Evolutionary conservation across 2,329 filamentous ascomycete species (phyloP).

Genomic region (Penicillium sp.): DNA sequence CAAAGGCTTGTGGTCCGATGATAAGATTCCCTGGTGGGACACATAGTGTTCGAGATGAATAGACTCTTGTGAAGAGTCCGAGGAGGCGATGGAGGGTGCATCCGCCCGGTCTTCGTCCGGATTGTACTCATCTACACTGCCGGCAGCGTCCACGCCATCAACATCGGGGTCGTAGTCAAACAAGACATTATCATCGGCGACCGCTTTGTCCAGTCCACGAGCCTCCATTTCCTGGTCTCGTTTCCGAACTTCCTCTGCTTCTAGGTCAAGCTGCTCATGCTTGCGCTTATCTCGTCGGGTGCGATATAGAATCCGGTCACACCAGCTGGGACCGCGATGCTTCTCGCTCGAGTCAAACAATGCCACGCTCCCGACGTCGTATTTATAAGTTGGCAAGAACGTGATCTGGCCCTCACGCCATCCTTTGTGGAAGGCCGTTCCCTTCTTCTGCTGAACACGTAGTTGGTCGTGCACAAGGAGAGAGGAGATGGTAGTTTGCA

Average conservation of each 20-base stretch:
- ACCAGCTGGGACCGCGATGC: slow-evolving; percentile 89
- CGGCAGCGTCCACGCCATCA: slow-evolving; percentile 57
- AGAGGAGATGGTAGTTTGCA: slow-evolving; percentile 84
- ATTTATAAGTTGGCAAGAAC: slow-evolving; percentile 96
- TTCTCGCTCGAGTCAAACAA: slow-evolving; percentile 96
- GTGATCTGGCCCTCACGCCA: slow-evolving; percentile 86
- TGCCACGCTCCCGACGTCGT: slow-evolving; percentile 88
- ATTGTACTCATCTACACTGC: slow-evolving; percentile 54
- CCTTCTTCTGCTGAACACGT: slow-evolving; percentile 65
- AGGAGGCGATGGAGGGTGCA: slow-evolving; percentile 16
- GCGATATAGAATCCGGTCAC: slow-evolving; percentile 85
- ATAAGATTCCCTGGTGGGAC: slow-evolving; percentile 83
- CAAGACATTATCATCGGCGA: slow-evolving; percentile 75
- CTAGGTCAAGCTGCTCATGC: slow-evolving; percentile 61
- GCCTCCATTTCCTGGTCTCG: slow-evolving; percentile 83
- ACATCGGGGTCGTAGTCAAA: slow-evolving; percentile 87
- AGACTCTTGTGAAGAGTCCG: slow-evolving; percentile 46
- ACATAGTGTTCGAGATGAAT: slow-evolving; percentile 67
- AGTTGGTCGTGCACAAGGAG: slow-evolving; percentile 89
- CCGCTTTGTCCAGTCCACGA: slow-evolving; percentile 69
- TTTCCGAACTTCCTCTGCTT: slow-evolving; percentile 65
- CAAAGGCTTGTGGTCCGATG: slow-evolving; percentile 93
- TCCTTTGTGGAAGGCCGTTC: slow-evolving; percentile 83
- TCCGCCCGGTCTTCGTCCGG: slow-evolving; percentile 54
- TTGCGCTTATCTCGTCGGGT: slow-evolving; percentile 67